phyloP scores from a whole-genome alignment of 2,329 filamentous ascomycete species.

The Colletotrichum liaoningense region DNA sequence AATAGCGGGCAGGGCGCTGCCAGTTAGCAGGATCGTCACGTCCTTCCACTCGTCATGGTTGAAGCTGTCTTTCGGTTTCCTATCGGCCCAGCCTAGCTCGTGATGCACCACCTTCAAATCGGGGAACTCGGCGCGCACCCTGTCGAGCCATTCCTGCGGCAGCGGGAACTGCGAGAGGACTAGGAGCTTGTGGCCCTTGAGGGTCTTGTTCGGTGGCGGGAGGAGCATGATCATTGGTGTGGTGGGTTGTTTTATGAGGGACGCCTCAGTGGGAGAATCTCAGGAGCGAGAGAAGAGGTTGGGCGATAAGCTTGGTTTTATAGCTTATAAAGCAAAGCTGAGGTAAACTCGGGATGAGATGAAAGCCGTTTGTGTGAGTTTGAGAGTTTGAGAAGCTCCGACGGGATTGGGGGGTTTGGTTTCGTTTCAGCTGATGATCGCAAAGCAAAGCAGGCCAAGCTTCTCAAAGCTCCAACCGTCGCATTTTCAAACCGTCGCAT shows the following conservation, averaged over 20 bases:
- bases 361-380: not conserved
- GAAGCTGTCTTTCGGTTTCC: constrained; percentile 40
- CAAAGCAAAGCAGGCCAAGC: not conserved
- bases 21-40: constrained; percentile 61
- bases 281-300: too few relatives aligned
- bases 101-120: constrained; percentile 53
- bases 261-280: not conserved
- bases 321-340: not conserved
- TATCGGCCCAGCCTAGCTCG: constrained; percentile 43
- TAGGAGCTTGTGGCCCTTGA: constrained; percentile 59
- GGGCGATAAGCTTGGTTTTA: not conserved
- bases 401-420: not conserved
- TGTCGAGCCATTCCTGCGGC: constrained; percentile 47
- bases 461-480: not conserved
- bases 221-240: constrained; percentile 31
- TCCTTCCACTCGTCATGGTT: constrained; percentile 56
- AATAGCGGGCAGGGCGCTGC: constrained; percentile 53
- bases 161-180: constrained; percentile 49
- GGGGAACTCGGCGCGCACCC: constrained; percentile 53
- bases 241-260: not conserved
- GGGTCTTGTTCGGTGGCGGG: constrained; percentile 30
- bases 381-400: not conserved
- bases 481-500: not conserved
- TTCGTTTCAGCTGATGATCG: constrained; percentile 10
- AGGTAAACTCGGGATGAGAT: not conserved